Evolutionary conservation across 2,329 filamentous ascomycete species (phyloP), one percentile per base, ranked within the genome.

Genomic region (Pseudogymnoascus sp.): DNA sequence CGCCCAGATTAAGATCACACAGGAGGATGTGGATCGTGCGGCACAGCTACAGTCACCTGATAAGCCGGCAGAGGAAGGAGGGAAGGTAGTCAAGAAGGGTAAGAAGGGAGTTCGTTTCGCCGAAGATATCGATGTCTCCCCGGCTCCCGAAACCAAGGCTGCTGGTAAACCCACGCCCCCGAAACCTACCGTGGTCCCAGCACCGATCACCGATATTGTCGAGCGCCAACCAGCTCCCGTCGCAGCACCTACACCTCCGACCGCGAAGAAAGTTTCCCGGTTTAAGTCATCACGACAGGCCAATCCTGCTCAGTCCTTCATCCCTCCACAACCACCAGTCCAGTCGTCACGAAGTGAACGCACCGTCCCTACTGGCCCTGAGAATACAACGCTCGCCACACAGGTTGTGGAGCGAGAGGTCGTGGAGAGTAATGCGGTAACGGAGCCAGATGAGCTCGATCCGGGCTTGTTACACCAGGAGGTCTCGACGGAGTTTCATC

Each of bases 31-130:
- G 12, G 58, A 60, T 41, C 35, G 35, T 38, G 19, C 33, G 6
- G 58, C 58, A 8, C 4, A 61, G 7, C 22, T 61, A n/a, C 35
- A 67, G 16, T 72, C 74, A 39, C 63, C 75, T 23, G 66, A 69
- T 52, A 61, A 71, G 41, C 71, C 73, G 12, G 67, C 74, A 3
- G 68, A 75, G 60, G 64, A 67, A 9, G 66, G 68, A n/a, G 23
- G 4, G 7, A 25, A 38, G n/a, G 19, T 12, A 11, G 58, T 41
- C 36, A 62, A 62, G 11, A 60, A 63, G 38, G 36, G 61, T 4
- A 73, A 82, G 71, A 96, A 94, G 76, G 87, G 84, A 14, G 92
- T 96, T 25, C 84, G 88, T n/a, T 96, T 96, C 74, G 87, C 91
- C 2, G 78, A 86, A 35, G 80, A 81, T 5, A 77, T 96, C 35